Evolutionary conservation across 768 basidiomycete genomes (phyloP).

Genomic region (Leccinum aurantiacum): DNA sequence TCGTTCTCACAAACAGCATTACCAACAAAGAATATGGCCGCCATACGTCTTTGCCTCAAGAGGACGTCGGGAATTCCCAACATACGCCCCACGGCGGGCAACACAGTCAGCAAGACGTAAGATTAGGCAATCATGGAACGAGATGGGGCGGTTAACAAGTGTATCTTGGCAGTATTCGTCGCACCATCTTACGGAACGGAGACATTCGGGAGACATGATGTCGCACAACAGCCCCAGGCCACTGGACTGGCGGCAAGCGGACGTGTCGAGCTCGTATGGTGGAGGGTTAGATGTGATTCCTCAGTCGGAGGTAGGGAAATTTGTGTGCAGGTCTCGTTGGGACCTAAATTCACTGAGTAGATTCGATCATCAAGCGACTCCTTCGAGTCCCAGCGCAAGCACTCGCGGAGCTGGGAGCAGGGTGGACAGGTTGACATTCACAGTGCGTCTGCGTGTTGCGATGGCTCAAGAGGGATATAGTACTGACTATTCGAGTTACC

Average conservation of each 20-base stretch:
- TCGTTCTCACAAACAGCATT: slow-evolving; percentile 19
- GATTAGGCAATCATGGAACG: slow-evolving; percentile 20
- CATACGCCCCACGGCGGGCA: slow-evolving; percentile 28
- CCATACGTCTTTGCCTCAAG: slow-evolving; percentile 32
- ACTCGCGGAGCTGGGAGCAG: slow-evolving; percentile 64
- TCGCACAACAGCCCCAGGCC: slow-evolving; percentile 35
- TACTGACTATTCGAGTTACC: slow-evolving; percentile 8
- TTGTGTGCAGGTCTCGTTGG: slow-evolving; percentile 14
- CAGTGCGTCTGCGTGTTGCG: slow-evolving; percentile 20
- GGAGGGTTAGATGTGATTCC: slow-evolving; percentile 32
- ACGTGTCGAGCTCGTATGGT: slow-evolving; percentile 31
- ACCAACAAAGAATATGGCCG: slow-evolving; percentile 33
- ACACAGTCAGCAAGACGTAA: slow-evolving; percentile 36
- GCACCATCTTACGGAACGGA: slow-evolving; percentile 34
- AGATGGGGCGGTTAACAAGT: slow-evolving; percentile 20
- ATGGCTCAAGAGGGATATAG: slow-evolving; percentile 8
- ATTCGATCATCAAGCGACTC: slow-evolving; percentile 40
- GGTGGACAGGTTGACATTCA: slow-evolving; percentile 37
- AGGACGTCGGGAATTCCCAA: slow-evolving; percentile 32
- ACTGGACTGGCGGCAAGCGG: slow-evolving; percentile 35
- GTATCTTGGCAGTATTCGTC: slow-evolving; percentile 30
- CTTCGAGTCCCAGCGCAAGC: slow-evolving; percentile 50
- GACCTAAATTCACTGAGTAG: slow-evolving; percentile 35
- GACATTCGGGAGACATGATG: slow-evolving; percentile 34
- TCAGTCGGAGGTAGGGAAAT: slow-evolving; percentile 34